phyloP scores from a whole-genome alignment of 768 basidiomycete genomes.

The Pholiota microspora region DNA sequence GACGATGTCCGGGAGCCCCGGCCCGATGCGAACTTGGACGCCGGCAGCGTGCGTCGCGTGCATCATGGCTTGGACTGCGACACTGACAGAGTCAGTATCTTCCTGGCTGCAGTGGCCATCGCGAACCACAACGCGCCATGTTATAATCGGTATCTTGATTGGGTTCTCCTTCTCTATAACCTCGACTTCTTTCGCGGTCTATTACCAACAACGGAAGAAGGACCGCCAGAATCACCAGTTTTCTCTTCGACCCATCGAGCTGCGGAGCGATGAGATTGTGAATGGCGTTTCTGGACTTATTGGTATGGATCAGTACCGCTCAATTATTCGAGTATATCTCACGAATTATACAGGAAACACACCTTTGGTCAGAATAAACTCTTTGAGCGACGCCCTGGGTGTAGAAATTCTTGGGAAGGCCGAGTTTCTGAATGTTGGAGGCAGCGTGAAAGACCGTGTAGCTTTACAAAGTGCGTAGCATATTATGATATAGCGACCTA shows the following conservation, averaged over 20 bases:
- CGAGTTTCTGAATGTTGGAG: slow-evolving; percentile 97
- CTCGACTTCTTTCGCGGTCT: slow-evolving; percentile 59
- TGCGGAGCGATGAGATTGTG: slow-evolving; percentile 76
- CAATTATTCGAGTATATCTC: not conserved
- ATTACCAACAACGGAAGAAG: slow-evolving; percentile 49
- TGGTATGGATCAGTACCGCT: slow-evolving; percentile 45
- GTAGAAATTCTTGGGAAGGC: slow-evolving; percentile 96
- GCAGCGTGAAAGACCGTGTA: slow-evolving; percentile 98
- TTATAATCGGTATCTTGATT: slow-evolving; percentile 51
- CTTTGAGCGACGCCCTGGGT: slow-evolving; percentile 85
- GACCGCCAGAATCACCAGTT: slow-evolving; percentile 36
- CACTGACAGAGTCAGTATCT: slow-evolving; percentile 16
- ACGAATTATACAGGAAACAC: slow-evolving; percentile 71
- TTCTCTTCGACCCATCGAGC: slow-evolving; percentile 59
- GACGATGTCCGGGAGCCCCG: no score
- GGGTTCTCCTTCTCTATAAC: slow-evolving; percentile 79
- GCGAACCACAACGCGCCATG: slow-evolving; percentile 31
- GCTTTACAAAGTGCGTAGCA: slow-evolving; percentile 77
- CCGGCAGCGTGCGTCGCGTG: not conserved
- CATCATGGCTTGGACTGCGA: slow-evolving; percentile 22
- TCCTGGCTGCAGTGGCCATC: slow-evolving; percentile 38
- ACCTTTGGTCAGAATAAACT: slow-evolving; percentile 87
- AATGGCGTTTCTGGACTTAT: slow-evolving; percentile 83
- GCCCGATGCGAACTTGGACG: not conserved
- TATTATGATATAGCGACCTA: not conserved